A percentile compares a stretch with the other conserved stretches of the same genome.
phyloP scores from a whole-genome alignment of 345 rosid species.

The Schrenkiella parvula region DNA sequence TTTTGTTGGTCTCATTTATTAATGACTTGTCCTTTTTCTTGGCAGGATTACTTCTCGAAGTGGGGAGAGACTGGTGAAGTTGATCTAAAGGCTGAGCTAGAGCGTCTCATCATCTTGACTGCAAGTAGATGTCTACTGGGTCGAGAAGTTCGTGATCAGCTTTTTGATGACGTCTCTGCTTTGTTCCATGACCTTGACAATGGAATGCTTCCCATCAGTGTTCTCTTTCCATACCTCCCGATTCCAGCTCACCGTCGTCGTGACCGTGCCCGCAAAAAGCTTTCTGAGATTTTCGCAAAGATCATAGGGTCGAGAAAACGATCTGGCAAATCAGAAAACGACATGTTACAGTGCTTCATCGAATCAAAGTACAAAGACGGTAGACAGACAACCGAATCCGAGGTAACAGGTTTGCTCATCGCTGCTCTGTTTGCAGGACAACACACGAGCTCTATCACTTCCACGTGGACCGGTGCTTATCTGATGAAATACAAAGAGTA shows the following conservation, averaged over 20 bases:
- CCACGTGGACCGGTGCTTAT: slow-evolving; percentile 96
- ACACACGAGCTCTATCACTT: slow-evolving; percentile 98
- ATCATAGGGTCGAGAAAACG: slow-evolving; percentile 77
- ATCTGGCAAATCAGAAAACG: slow-evolving; percentile 69
- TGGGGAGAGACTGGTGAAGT: slow-evolving; percentile 98
- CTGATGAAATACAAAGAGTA: slow-evolving; percentile 60
- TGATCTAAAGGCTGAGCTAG: slow-evolving; percentile 81
- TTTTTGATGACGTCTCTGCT: slow-evolving; percentile 88
- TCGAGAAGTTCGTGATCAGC: slow-evolving; percentile 89
- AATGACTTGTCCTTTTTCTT: slow-evolving; percentile 14
- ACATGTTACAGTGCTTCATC: slow-evolving; percentile 95
- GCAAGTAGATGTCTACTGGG: slow-evolving; percentile 97
- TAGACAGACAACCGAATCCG: slow-evolving; percentile 77
- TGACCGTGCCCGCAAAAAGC: slow-evolving; percentile 80
- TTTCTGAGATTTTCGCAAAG: slow-evolving; percentile 61
- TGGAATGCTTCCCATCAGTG: slow-evolving; percentile 97
- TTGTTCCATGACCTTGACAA: slow-evolving; percentile 94
- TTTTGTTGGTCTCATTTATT: not conserved
- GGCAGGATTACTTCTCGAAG: slow-evolving; percentile 82
- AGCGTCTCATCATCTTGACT: slow-evolving; percentile 94
- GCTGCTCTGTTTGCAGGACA: slow-evolving; percentile 99
- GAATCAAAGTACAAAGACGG: slow-evolving; percentile 95
- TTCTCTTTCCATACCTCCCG: slow-evolving; percentile 86
- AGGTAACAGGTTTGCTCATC: slow-evolving; percentile 89
- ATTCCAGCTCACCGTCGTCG: slow-evolving; percentile 95